A percentile compares a stretch with the other conserved stretches of the same genome.
Conservation (phyloP, 768 basidiomycete species). For the Macrolepiota dolichaula region DNA sequence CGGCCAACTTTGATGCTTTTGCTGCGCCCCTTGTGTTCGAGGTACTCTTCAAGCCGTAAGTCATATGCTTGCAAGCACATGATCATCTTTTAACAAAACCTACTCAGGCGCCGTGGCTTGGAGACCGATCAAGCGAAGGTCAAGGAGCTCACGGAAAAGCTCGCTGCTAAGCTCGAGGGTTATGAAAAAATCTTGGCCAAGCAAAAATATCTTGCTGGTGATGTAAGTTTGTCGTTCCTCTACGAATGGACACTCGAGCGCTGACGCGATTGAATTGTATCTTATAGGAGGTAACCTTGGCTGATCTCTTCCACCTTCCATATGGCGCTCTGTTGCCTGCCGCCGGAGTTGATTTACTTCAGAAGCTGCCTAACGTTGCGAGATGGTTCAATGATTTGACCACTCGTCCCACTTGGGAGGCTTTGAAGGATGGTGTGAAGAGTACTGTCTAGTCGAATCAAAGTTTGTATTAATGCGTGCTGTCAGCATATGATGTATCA, state of each 20-base stretch:
- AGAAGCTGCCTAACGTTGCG: constrained; percentile 37
- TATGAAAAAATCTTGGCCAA: constrained; percentile 58
- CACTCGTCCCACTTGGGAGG: constrained; percentile 44
- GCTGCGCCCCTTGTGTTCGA: constrained; percentile 17
- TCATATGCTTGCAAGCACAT: neutral
- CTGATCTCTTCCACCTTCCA: constrained; percentile 57
- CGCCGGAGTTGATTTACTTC: constrained; percentile 26
- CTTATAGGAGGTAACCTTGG: constrained; percentile 40
- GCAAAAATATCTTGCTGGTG: constrained; percentile 53
- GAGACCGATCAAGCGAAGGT: constrained; percentile 28
- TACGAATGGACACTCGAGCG: too few species aligned
- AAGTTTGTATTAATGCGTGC: neutral
- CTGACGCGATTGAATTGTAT: neutral
- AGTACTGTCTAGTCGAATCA: constrained; percentile 8
- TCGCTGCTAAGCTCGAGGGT: constrained; percentile 42
- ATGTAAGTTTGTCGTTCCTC: constrained; percentile 27
- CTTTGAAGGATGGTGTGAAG: constrained; percentile 38
- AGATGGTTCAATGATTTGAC: constrained; percentile 35
- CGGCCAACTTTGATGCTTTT: constrained; percentile 40
- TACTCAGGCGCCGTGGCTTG: constrained; percentile 5
- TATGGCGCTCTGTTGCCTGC: constrained; percentile 23
- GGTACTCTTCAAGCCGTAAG: constrained; percentile 1
- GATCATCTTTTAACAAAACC: neutral
- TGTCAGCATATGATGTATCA: too few species aligned
- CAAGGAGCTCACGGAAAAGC: constrained; percentile 19